Evolutionary conservation across 371 early-diverging fungal genomes (phyloP).

Genomic region (Cokeromyces recurvatus): DNA sequence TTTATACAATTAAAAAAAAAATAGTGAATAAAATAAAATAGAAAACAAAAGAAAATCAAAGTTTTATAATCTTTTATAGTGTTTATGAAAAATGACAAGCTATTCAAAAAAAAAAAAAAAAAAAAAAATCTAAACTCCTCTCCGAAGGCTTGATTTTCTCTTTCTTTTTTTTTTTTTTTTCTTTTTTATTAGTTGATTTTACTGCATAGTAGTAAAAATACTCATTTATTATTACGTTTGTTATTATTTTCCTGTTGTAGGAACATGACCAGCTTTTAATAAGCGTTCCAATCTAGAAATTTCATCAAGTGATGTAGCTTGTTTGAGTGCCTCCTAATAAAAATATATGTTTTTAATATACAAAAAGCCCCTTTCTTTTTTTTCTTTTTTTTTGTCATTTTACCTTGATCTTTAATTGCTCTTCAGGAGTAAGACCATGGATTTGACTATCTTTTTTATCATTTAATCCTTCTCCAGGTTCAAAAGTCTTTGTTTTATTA

Average conservation of each 20-base stretch:
- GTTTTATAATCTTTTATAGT: too few species aligned
- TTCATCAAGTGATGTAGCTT: slow-evolving; percentile 78
- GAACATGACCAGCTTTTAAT: slow-evolving; percentile 61
- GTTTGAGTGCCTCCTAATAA: slow-evolving; percentile 60
- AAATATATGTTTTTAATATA: neutral
- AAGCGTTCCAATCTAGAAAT: slow-evolving; percentile 67
- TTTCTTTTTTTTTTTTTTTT: too few species aligned
- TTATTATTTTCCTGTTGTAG: slow-evolving; percentile 18
- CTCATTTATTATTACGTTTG: too few species aligned
- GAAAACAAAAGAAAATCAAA: too few species aligned
- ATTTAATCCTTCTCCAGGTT: slow-evolving; percentile 69
- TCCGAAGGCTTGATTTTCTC: too few species aligned
- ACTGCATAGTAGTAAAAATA: too few species aligned
- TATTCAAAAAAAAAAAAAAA: too few species aligned
- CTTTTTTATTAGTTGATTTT: too few species aligned
- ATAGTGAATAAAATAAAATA: too few species aligned
- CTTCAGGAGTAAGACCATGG: slow-evolving; percentile 50
- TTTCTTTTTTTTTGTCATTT: neutral
- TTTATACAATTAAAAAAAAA: too few species aligned
- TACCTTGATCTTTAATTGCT: slow-evolving; percentile 57
- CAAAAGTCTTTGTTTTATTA: slow-evolving; percentile 65
- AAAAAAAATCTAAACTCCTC: too few species aligned
- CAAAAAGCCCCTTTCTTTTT: neutral
- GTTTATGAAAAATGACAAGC: too few species aligned
- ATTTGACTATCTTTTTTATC: slow-evolving; percentile 31